Evolutionary conservation across 2,329 filamentous ascomycete species (phyloP).

Genomic region (Epichloe elymi): DNA sequence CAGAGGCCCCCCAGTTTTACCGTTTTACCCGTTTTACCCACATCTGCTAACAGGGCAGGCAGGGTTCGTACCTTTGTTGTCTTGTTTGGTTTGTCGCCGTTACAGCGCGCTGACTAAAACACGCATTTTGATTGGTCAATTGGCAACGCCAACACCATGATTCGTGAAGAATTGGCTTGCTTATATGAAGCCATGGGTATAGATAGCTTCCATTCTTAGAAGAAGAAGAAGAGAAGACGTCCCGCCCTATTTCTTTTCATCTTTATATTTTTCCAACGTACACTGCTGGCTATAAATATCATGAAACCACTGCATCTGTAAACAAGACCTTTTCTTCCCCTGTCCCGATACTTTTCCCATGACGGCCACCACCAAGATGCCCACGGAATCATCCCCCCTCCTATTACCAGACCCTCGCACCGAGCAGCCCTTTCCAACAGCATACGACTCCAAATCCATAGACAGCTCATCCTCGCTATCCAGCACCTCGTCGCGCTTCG

Average conservation of each 20-base stretch:
- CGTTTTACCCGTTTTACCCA: no score
- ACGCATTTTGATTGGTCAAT: conserved; percentile 16
- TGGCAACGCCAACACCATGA: not conserved
- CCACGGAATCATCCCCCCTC: conserved; percentile 20
- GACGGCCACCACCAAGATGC: not conserved
- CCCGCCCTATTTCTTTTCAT: no score
- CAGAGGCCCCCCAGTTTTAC: no score
- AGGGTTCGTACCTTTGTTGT: no score
- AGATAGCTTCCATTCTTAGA: not conserved
- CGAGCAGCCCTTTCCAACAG: conserved; percentile 12
- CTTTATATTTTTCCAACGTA: not conserved
- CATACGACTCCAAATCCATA: conserved; percentile 14
- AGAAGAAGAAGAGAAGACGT: no score
- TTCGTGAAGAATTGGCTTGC: not conserved
- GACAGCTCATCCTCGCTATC: conserved; percentile 10
- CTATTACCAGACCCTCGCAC: conserved; percentile 17
- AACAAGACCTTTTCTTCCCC: no score
- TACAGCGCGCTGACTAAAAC: conserved; percentile 22
- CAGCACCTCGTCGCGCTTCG: conserved; percentile 13
- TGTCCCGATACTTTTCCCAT: no score
- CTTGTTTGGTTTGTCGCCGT: conserved; percentile 4
- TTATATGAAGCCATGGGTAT: not conserved
- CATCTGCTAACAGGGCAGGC: not conserved
- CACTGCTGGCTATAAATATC: no score
- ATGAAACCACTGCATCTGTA: no score